Percentiles rank a stretch among this genome's conserved stretches.
Evolutionary conservation across 78 protist genomes (phyloP).

Genomic region (Chrysochromulina parva): DNA sequence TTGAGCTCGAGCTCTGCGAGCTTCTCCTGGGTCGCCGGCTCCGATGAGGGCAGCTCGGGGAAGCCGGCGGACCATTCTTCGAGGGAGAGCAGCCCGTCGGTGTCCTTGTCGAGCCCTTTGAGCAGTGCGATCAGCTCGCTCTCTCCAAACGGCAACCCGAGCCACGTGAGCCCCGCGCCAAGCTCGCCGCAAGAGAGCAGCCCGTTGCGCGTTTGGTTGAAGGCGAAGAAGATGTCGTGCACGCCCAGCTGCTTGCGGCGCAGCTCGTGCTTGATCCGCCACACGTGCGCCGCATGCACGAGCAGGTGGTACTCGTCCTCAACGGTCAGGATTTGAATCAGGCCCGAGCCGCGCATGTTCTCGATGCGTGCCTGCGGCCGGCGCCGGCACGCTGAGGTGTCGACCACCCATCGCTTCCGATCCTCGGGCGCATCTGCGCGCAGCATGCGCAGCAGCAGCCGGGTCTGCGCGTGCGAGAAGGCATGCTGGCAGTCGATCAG

Average conservation of each 20-base stretch:
- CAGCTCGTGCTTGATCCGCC: neutral
- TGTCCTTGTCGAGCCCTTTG: neutral
- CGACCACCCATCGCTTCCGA: constrained; percentile 15
- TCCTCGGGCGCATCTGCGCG: neutral
- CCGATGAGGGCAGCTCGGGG: neutral
- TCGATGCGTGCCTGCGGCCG: neutral
- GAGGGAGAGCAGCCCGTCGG: neutral
- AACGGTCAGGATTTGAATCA: neutral
- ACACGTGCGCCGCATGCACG: neutral
- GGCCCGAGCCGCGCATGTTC: neutral
- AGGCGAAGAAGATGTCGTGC: constrained; percentile 5
- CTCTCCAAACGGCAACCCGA: neutral
- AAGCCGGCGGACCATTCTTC: neutral
- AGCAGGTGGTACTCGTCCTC: constrained; percentile 21
- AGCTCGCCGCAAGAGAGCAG: neutral
- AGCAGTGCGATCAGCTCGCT: neutral
- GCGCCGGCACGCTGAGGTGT: constrained; percentile 14
- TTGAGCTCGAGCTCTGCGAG: neutral
- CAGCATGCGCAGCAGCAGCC: constrained; percentile 45
- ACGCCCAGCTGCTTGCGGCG: neutral
- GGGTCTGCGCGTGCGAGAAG: neutral
- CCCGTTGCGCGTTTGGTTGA: neutral
- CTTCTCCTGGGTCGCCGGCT: constrained; percentile 4
- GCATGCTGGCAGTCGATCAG: constrained; percentile 1
- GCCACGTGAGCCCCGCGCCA: neutral